Evolutionary conservation across 306 rosid genomes (phyloP).

Genomic region (Inga leiocalycina): DNA sequence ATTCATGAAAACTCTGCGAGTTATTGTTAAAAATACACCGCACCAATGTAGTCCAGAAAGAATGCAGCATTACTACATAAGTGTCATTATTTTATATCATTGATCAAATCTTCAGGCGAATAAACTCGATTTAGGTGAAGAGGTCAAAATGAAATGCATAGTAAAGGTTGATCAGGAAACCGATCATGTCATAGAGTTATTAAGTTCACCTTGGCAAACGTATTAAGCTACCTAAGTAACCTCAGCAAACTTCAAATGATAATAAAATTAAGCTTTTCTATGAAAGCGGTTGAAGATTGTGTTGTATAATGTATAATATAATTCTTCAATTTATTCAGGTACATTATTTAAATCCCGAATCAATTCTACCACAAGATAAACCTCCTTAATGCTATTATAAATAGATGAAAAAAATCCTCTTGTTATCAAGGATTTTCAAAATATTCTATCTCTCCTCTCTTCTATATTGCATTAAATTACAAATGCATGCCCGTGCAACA

Average conservation of each 20-base stretch:
- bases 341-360: background rate
- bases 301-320: background rate
- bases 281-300: background rate
- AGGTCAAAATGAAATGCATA: background rate
- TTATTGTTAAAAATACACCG: slow-evolving; percentile 8
- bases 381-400: background rate
- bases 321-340: background rate
- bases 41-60: background rate
- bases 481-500: background rate
- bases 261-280: background rate
- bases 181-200: background rate
- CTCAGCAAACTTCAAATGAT: background rate
- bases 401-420: background rate
- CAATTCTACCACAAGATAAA: background rate
- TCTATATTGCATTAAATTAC: background rate
- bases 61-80: background rate
- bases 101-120: slow-evolving; percentile 21
- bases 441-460: background rate
- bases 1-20: background rate
- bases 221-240: background rate
- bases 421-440: background rate
- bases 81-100: slow-evolving; percentile 15
- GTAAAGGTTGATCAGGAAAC: background rate
- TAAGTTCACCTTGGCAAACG: background rate
- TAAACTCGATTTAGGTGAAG: slow-evolving; percentile 7